Evolutionary conservation across 352 stramenopile species (phyloP).

Genomic region (Phytophthora chlamydospora): DNA sequence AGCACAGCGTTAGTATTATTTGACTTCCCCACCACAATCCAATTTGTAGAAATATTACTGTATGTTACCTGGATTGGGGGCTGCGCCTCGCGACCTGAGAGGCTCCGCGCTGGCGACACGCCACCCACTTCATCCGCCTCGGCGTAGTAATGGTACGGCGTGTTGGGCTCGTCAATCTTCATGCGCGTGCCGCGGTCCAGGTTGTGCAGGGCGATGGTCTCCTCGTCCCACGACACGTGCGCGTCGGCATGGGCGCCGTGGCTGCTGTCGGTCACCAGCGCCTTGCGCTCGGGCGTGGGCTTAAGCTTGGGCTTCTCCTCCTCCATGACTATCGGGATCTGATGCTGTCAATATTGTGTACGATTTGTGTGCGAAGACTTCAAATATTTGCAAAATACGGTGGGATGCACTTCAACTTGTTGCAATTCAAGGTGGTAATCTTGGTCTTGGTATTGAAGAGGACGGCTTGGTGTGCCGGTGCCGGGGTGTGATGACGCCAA

Average conservation of each 20-base stretch:
- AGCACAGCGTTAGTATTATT: not conserved
- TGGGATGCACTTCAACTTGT: conserved; percentile 3
- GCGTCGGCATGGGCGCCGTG: conserved; percentile 18
- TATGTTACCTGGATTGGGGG: conserved; percentile 47
- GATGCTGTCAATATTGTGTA: not conserved
- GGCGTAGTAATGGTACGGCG: conserved; percentile 88
- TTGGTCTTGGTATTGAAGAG: too few species aligned
- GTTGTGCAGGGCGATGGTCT: conserved; percentile 92
- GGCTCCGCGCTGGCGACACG: conserved; percentile 55
- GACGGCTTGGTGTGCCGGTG: too few species aligned
- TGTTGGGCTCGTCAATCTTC: conserved; percentile 95
- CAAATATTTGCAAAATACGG: not conserved
- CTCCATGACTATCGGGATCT: conserved; percentile 7
- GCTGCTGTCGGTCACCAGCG: conserved; percentile 11
- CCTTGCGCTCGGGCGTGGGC: conserved; percentile 21
- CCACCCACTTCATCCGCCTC: conserved; percentile 34
- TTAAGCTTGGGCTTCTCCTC: conserved; percentile 22
- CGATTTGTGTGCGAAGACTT: not conserved
- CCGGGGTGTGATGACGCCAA: too few species aligned
- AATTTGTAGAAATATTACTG: not conserved
- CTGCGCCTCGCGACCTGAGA: conserved; percentile 54
- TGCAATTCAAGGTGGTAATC: conserved; percentile 2
- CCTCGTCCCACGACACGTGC: conserved; percentile 91
- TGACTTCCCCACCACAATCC: not conserved
- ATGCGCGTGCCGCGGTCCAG: conserved; percentile 91